Evolutionary conservation across 441 rosid genomes (phyloP).

Genomic region (Pelargonium citronellum): DNA sequence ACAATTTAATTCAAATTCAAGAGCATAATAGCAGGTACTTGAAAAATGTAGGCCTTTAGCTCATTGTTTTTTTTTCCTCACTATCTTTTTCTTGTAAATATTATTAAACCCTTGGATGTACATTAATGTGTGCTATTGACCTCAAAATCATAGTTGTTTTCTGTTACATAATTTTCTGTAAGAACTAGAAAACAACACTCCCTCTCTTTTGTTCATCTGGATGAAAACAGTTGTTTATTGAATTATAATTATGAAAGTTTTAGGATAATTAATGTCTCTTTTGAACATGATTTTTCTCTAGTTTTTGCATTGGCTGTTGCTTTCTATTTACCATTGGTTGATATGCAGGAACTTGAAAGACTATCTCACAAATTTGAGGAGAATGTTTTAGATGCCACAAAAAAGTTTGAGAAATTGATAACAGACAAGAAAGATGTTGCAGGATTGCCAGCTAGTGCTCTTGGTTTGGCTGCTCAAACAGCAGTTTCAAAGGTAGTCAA

Average conservation of each 20-base stretch:
- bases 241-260: not conserved
- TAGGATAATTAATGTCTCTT: constrained; percentile 8
- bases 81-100: not conserved
- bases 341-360: constrained; percentile 65
- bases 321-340: constrained; percentile 11
- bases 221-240: not conserved
- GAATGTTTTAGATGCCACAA: constrained; percentile 88
- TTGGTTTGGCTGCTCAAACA: constrained; percentile 80
- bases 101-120: not conserved
- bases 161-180: not conserved
- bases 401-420: constrained; percentile 71
- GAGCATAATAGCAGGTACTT: too few relatives aligned
- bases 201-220: not conserved
- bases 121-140: not conserved
- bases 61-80: too few relatives aligned
- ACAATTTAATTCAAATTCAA: too few relatives aligned
- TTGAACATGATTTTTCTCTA: not conserved
- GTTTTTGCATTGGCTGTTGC: constrained; percentile 4
- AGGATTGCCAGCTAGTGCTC: constrained; percentile 70
- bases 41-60: too few relatives aligned
- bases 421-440: constrained; percentile 71
- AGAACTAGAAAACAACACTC: not conserved
- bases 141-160: not conserved
- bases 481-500: constrained; percentile 67
- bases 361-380: constrained; percentile 70